Evolutionary conservation across 352 stramenopile species (phyloP).

Genomic region (Nothophytophthora sp.): DNA sequence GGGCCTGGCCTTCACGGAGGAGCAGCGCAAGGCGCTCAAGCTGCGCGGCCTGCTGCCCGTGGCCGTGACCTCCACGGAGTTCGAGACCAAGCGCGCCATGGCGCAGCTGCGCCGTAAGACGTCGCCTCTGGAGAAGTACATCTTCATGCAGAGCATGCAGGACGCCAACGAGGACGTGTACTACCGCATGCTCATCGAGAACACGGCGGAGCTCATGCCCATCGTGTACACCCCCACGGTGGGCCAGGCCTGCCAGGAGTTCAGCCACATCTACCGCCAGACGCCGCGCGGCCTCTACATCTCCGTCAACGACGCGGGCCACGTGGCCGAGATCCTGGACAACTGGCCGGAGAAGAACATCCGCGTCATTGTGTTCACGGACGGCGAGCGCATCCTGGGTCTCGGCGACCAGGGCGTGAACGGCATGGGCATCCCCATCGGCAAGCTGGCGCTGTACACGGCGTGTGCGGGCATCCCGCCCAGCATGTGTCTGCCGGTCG

Average conservation of each 20-base stretch:
- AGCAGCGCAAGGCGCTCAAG: constrained; percentile 87
- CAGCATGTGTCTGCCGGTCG: constrained; percentile 92
- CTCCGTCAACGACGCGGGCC: constrained; percentile 79
- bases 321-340: constrained; percentile 90
- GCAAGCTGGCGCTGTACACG: constrained; percentile 95
- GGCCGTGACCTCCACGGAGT: constrained; percentile 76
- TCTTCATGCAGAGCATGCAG: constrained; percentile 92
- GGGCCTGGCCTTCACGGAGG: constrained; percentile 90
- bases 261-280: constrained; percentile 90
- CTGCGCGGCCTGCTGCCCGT: constrained; percentile 92
- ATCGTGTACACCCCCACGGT: constrained; percentile 99
- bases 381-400: constrained; percentile 95
- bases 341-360: constrained; percentile 97
- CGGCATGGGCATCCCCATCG: constrained; percentile 93
- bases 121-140: constrained; percentile 93
- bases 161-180: constrained; percentile 91
- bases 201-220: constrained; percentile 94
- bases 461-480: constrained; percentile 93
- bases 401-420: constrained; percentile 94
- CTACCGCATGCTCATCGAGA: constrained; percentile 89
- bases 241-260: constrained; percentile 91
- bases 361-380: constrained; percentile 96
- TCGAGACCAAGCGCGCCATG: constrained; percentile 91
- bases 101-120: constrained; percentile 80
- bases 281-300: constrained; percentile 93